Conservation (phyloP, 371 early-diverging fungal species). For the Mortierella sp. region DNA sequence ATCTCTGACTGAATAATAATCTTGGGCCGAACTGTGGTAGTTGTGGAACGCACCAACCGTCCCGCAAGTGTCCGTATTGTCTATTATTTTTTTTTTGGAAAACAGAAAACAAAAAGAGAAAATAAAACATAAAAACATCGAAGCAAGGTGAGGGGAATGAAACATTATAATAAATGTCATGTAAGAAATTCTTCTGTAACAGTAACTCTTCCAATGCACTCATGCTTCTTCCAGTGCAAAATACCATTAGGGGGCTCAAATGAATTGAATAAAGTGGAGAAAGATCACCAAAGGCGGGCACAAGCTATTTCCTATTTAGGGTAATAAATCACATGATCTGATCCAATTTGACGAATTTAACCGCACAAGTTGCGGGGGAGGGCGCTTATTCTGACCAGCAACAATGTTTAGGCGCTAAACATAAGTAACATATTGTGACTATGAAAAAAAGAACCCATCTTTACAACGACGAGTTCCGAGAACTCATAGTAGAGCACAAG, state of each 20-base stretch:
- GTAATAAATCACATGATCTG: background rate
- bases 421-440: too few species aligned
- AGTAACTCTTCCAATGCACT: background rate
- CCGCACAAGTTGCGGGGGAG: too few species aligned
- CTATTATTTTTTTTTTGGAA: too few species aligned
- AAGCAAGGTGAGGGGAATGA: background rate
- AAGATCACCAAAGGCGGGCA: background rate
- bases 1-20: slow-evolving; percentile 20
- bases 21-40: slow-evolving; percentile 25
- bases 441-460: too few species aligned
- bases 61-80: slow-evolving; percentile 39
- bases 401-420: too few species aligned
- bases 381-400: too few species aligned
- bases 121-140: too few species aligned
- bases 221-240: background rate
- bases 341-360: too few species aligned
- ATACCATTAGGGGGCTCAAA: background rate
- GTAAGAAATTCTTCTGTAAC: background rate
- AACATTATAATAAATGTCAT: background rate
- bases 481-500: too few species aligned
- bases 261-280: background rate
- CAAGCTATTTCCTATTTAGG: background rate
- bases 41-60: slow-evolving; percentile 57
- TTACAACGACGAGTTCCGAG: too few species aligned
- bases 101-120: too few species aligned